A percentile compares a stretch with the other conserved stretches of the same genome.
Conservation (phyloP, 2,329 filamentous ascomycete genomes). For the Pestalotiopsis sp. region DNA sequence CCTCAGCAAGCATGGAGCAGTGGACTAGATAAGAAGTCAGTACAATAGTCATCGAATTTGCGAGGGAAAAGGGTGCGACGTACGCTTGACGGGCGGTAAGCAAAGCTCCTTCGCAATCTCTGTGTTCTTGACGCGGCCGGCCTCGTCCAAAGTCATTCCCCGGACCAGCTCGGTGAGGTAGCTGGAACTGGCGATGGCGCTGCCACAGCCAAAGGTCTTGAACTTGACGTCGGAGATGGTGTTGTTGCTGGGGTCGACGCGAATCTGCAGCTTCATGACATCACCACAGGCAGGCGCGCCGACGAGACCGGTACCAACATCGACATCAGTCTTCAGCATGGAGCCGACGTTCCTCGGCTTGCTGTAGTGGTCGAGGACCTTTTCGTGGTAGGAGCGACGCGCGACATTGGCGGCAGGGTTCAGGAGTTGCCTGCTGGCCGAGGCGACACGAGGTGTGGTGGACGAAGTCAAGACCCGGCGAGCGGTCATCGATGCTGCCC, state of each 20-base stretch:
- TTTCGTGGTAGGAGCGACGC: slow-evolving; percentile 54
- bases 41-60: slow-evolving; percentile 8
- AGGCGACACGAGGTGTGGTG: slow-evolving; percentile 36
- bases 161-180: slow-evolving; percentile 94
- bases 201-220: slow-evolving; percentile 83
- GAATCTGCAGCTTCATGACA: slow-evolving; percentile 92
- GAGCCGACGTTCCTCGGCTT: slow-evolving; percentile 78
- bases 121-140: slow-evolving; percentile 89
- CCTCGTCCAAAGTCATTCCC: slow-evolving; percentile 96
- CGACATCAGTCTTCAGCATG: slow-evolving; percentile 70
- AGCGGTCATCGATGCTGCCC: slow-evolving; percentile 27
- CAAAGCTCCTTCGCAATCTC: slow-evolving; percentile 96
- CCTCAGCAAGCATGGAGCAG: slow-evolving; percentile 90
- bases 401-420: slow-evolving; percentile 42
- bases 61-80: slow-evolving; percentile 30
- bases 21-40: slow-evolving; percentile 60
- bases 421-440: slow-evolving; percentile 42
- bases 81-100: slow-evolving; percentile 76
- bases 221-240: slow-evolving; percentile 81
- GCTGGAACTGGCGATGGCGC: slow-evolving; percentile 88
- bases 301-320: slow-evolving; percentile 78
- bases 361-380: slow-evolving; percentile 81
- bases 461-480: slow-evolving; percentile 43
- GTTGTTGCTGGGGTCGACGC: slow-evolving; percentile 73
- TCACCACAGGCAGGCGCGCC: slow-evolving; percentile 89